phyloP scores from a whole-genome alignment of 371 early-diverging fungal genomes.

The Zychaea mexicana region DNA sequence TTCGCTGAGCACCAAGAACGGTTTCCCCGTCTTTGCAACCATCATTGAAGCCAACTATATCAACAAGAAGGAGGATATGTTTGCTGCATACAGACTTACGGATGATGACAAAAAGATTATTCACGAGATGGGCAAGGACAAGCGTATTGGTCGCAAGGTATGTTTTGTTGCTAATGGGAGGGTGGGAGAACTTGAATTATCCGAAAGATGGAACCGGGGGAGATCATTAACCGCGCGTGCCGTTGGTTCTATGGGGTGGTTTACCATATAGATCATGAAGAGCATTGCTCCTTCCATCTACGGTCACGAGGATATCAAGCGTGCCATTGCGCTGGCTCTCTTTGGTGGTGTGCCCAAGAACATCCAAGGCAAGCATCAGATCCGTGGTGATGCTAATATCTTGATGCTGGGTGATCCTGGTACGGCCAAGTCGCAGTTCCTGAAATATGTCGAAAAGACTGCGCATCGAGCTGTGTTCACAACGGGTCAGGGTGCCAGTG shows the following conservation, averaged over 20 bases:
- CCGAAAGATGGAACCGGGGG: too few relatives aligned
- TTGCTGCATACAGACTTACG: constrained; percentile 82
- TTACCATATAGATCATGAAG: constrained; percentile 87
- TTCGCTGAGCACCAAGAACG: constrained; percentile 90
- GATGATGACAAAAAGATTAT: constrained; percentile 94
- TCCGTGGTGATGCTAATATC: constrained; percentile 99
- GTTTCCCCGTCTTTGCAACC: constrained; percentile 98
- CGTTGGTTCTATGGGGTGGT: too few relatives aligned
- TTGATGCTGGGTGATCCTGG: constrained; percentile 99
- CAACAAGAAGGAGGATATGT: constrained; percentile 86
- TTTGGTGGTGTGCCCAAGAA: constrained; percentile 98
- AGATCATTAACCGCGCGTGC: too few relatives aligned
- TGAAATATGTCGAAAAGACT: constrained; percentile 97
- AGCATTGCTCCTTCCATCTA: constrained; percentile 99
- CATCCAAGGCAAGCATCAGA: constrained; percentile 88
- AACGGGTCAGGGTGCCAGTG: constrained; percentile 99
- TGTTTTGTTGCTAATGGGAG: too few relatives aligned
- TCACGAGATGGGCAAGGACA: constrained; percentile 77
- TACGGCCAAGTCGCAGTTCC: constrained; percentile 99
- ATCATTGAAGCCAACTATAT: constrained; percentile 96
- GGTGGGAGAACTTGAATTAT: too few relatives aligned
- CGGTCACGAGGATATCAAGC: constrained; percentile 98
- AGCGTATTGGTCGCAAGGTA: constrained; percentile 80
- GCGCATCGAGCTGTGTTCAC: constrained; percentile 98
- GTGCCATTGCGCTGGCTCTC: constrained; percentile 93